Conservation (phyloP, 441 rosid genomes). For the Codiaeum variegatum region DNA sequence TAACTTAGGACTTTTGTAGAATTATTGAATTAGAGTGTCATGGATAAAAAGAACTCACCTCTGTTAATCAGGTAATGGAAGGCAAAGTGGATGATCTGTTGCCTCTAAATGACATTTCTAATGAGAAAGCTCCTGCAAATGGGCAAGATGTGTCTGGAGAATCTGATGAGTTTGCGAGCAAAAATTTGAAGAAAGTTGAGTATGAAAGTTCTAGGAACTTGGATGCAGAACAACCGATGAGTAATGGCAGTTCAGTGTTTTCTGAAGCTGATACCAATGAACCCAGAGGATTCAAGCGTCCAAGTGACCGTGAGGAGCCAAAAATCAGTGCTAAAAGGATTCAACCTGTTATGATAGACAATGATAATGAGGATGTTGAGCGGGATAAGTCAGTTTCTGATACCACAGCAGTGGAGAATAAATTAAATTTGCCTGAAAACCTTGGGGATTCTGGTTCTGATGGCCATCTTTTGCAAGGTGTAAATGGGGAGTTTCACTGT, state of each 20-base stretch:
- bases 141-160: conserved; percentile 26
- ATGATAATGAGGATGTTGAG: conserved; percentile 47
- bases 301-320: conserved; percentile 39
- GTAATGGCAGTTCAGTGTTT: conserved; percentile 34
- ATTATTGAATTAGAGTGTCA: conserved; percentile 24
- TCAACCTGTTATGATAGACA: conserved; percentile 33
- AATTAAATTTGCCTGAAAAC: conserved; percentile 27
- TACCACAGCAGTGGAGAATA: conserved; percentile 30
- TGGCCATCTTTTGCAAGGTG: conserved; percentile 31
- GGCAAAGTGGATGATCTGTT: conserved; percentile 32
- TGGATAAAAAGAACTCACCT: conserved; percentile 21
- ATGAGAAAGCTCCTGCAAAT: conserved; percentile 30
- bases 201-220: conserved; percentile 32
- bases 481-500: conserved; percentile 51
- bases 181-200: conserved; percentile 34
- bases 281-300: conserved; percentile 39
- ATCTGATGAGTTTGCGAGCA: conserved; percentile 24
- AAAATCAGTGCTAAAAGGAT: conserved; percentile 42
- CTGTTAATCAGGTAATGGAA: conserved; percentile 34
- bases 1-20: conserved; percentile 17
- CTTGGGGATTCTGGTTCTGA: conserved; percentile 23
- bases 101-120: conserved; percentile 27
- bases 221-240: conserved; percentile 25
- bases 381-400: conserved; percentile 25
- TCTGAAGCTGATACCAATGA: conserved; percentile 34